Conservation (phyloP, 352 stramenopile species). For the Plasmopara viticola region DNA sequence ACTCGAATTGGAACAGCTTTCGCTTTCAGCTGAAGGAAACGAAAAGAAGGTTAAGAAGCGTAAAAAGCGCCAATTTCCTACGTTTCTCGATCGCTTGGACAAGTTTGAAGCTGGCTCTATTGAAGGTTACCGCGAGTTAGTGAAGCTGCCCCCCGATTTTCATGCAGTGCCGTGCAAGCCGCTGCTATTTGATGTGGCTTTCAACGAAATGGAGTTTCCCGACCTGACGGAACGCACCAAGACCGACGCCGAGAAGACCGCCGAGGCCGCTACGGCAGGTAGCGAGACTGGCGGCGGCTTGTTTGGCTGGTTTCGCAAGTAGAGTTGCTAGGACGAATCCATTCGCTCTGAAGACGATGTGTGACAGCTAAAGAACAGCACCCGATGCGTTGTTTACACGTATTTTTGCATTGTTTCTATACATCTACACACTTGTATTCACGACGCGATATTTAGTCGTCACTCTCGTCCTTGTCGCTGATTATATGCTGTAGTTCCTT, state of each 20-base stretch:
- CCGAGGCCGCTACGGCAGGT: slow-evolving; percentile 33
- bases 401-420: slow-evolving; percentile 7
- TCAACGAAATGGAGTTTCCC: slow-evolving; percentile 76
- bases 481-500: slow-evolving; percentile 41
- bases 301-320: slow-evolving; percentile 83
- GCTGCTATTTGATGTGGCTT: slow-evolving; percentile 76
- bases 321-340: slow-evolving; percentile 6
- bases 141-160: slow-evolving; percentile 62
- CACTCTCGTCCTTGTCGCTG: slow-evolving; percentile 32
- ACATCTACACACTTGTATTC: no score
- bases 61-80: slow-evolving; percentile 31
- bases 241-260: slow-evolving; percentile 64
- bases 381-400: slow-evolving; percentile 11
- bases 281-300: slow-evolving; percentile 36
- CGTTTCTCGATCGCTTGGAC: slow-evolving; percentile 34
- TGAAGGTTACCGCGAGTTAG: slow-evolving; percentile 52
- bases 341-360: slow-evolving; percentile 6
- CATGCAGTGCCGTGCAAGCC: slow-evolving; percentile 65
- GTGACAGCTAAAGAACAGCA: slow-evolving; percentile 16
- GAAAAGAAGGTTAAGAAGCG: slow-evolving; percentile 51
- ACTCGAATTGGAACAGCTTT: slow-evolving; percentile 59
- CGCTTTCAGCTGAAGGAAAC: slow-evolving; percentile 33
- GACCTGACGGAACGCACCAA: slow-evolving; percentile 71
- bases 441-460: slow-evolving; percentile 17
- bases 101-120: slow-evolving; percentile 32